Percentiles rank a stretch among this genome's conserved stretches.
phyloP scores from a whole-genome alignment of 1,139 yeast species.

The Blastobotrys ciferrii region DNA sequence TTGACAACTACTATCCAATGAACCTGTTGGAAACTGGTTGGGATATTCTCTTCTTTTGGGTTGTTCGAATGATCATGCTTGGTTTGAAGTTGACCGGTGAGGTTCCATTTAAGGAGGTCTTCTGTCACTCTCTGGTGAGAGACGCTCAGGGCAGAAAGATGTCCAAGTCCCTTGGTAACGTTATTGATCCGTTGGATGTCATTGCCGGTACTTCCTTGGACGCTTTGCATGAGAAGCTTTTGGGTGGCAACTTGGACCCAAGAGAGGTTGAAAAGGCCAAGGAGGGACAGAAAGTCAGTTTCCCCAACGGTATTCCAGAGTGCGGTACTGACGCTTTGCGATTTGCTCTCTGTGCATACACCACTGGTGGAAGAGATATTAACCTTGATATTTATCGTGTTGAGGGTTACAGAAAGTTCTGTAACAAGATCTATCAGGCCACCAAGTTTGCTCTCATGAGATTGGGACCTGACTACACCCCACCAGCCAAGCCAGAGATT shows the following conservation, averaged over 20 bases:
- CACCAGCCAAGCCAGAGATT: conserved; percentile 60
- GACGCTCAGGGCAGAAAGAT: conserved; percentile 99
- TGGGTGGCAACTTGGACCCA: conserved; percentile 83
- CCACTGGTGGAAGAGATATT: conserved; percentile 98
- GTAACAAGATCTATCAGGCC: conserved; percentile 98
- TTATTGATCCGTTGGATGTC: conserved; percentile 92
- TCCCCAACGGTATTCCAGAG: conserved; percentile 97
- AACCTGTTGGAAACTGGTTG: conserved; percentile 96
- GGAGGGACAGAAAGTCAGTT: conserved; percentile 82
- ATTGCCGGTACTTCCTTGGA: conserved; percentile 82
- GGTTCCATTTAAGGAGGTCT: conserved; percentile 92
- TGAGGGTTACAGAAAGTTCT: conserved; percentile 98
- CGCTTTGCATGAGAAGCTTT: conserved; percentile 73
- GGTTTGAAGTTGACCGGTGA: conserved; percentile 88
- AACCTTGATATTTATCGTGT: conserved; percentile 94
- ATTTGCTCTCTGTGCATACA: conserved; percentile 96
- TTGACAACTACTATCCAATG: conserved; percentile 82
- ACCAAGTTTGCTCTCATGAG: conserved; percentile 94
- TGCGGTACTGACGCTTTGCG: conserved; percentile 99
- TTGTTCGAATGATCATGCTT: conserved; percentile 90
- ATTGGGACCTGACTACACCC: conserved; percentile 82
- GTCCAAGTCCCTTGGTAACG: conserved; percentile 97
- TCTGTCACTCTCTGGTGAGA: conserved; percentile 97
- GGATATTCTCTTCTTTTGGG: conserved; percentile 99
- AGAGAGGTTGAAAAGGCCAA: conserved; percentile 84